Evolutionary conservation across 768 basidiomycete genomes (phyloP).

Genomic region (Pleurotus tuber-regium): DNA sequence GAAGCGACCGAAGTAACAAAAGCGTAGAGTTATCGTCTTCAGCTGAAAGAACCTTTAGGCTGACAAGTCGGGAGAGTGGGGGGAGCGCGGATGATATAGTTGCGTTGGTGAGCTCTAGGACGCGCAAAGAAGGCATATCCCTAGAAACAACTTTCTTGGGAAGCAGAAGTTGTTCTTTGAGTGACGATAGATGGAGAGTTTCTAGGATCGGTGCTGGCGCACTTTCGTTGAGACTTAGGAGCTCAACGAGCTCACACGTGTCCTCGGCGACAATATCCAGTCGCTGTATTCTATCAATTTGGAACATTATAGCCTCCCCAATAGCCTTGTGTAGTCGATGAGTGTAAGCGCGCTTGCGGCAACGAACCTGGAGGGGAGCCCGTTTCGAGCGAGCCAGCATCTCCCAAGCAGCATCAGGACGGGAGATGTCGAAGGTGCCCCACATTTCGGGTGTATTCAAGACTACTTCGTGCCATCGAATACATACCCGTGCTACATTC

Average conservation of each 20-base stretch:
- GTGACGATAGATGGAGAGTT: not conserved
- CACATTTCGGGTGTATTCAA: not conserved
- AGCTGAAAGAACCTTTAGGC: no score
- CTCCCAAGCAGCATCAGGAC: not conserved
- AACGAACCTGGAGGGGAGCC: not conserved
- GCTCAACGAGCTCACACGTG: not conserved
- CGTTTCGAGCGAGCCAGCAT: not conserved
- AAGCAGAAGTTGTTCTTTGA: not conserved
- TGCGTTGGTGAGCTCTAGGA: not conserved
- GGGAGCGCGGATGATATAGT: not conserved
- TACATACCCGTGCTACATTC: not conserved
- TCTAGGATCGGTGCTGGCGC: not conserved
- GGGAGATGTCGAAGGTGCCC: not conserved
- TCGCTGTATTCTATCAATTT: not conserved
- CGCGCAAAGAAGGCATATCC: not conserved
- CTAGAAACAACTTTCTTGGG: not conserved
- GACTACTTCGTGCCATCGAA: not conserved
- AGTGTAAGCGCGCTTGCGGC: not conserved
- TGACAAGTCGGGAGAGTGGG: no score
- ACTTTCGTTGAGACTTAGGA: not conserved
- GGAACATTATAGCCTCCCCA: not conserved
- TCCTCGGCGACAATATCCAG: not conserved
- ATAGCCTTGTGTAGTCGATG: not conserved
- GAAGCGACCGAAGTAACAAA: no score
- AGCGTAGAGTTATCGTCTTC: no score